Evolutionary conservation across 768 basidiomycete genomes (phyloP).

Genomic region (Suillus subalutaceus): DNA sequence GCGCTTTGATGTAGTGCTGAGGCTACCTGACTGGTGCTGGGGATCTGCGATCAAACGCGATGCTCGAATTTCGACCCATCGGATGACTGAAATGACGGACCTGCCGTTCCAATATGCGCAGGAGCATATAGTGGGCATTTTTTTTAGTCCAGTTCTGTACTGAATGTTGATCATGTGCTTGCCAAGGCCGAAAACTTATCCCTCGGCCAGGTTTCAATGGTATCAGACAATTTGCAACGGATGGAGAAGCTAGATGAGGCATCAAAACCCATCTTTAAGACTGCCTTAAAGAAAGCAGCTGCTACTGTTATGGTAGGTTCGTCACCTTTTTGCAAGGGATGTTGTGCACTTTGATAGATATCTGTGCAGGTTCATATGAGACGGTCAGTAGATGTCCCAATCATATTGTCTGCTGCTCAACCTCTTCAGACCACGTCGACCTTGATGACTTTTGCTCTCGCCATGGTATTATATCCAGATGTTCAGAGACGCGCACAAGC

Average conservation of each 20-base stretch:
- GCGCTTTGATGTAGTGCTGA: constrained; percentile 5
- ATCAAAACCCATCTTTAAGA: constrained; percentile 4
- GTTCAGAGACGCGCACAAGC: constrained; percentile 19
- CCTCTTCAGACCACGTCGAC: constrained; percentile 15
- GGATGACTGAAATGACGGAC: constrained; percentile 3
- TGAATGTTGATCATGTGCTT: neutral
- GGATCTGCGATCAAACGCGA: constrained; percentile 15
- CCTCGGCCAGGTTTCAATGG: constrained; percentile 11
- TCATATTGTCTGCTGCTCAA: neutral
- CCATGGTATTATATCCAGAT: constrained; percentile 17
- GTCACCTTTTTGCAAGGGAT: neutral
- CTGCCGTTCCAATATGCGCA: constrained; percentile 9
- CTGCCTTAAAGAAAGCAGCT: constrained; percentile 16
- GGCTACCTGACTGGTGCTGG: constrained; percentile 17
- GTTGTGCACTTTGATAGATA: neutral
- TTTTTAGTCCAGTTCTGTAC: no score
- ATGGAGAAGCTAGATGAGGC: constrained; percentile 17
- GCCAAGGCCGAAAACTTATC: neutral
- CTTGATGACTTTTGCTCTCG: constrained; percentile 10
- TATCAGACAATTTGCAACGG: constrained; percentile 15
- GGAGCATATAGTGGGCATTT: constrained; percentile 11
- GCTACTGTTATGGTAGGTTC: constrained; percentile 18
- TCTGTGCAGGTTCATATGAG: constrained; percentile 23
- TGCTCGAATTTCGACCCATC: constrained; percentile 1
- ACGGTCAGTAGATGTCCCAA: constrained; percentile 13